phyloP scores from a whole-genome alignment of 2,329 filamentous ascomycete species.

The Coccinonectria pachysandricola region DNA sequence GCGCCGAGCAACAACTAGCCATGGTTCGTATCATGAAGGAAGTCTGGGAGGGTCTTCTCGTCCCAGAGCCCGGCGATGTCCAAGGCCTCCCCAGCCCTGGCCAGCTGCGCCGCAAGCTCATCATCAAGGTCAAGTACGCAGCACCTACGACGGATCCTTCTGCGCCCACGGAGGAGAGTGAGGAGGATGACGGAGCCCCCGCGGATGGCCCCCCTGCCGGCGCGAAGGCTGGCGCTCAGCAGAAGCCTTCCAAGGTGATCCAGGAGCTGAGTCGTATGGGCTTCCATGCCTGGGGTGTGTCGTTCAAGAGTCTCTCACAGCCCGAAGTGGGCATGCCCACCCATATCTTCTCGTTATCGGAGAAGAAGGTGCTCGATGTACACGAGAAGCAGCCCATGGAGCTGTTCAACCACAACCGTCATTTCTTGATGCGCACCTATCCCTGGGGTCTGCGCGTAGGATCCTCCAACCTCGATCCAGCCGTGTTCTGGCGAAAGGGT shows the following conservation, averaged over 20 bases:
- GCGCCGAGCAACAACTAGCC: slow-evolving; percentile 66
- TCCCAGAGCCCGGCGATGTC: slow-evolving; percentile 42
- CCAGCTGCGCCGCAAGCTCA: slow-evolving; percentile 65
- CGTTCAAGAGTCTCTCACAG: slow-evolving; percentile 69
- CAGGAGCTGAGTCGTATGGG: slow-evolving; percentile 65
- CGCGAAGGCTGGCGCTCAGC: slow-evolving; percentile 36
- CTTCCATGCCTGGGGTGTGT: slow-evolving; percentile 73
- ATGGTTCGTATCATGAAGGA: slow-evolving; percentile 92
- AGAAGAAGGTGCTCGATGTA: slow-evolving; percentile 53
- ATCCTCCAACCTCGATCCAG: slow-evolving; percentile 80
- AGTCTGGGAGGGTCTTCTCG: slow-evolving; percentile 64
- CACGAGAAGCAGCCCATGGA: slow-evolving; percentile 36
- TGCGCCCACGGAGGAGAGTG: slow-evolving; percentile 22
- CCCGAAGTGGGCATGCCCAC: slow-evolving; percentile 56
- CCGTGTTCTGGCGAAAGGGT: slow-evolving; percentile 76
- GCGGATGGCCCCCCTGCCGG: slow-evolving; percentile 30
- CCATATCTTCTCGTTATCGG: slow-evolving; percentile 59
- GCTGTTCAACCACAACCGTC: slow-evolving; percentile 72
- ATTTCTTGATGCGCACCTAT: slow-evolving; percentile 79
- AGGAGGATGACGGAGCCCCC: slow-evolving; percentile 28
- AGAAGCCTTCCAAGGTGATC: slow-evolving; percentile 55
- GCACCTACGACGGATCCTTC: slow-evolving; percentile 27
- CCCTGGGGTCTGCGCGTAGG: slow-evolving; percentile 72
- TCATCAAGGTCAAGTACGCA: slow-evolving; percentile 71
- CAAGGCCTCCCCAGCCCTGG: slow-evolving; percentile 55